phyloP scores from a whole-genome alignment of 768 basidiomycete genomes.

The Pisolithus microcarpus region DNA sequence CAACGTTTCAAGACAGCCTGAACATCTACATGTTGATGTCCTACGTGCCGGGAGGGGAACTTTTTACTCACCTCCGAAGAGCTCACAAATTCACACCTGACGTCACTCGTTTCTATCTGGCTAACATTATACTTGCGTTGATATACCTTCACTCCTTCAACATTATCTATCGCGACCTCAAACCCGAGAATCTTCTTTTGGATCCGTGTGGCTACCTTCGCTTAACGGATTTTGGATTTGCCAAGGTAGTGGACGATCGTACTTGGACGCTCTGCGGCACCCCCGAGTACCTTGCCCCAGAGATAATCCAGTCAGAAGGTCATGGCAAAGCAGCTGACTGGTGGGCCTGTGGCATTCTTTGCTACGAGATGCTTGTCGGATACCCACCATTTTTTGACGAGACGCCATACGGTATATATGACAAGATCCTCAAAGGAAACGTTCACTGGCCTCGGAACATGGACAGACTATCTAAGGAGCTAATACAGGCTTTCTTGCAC shows the following conservation, averaged over 20 bases:
- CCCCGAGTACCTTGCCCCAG: slow-evolving; percentile 94
- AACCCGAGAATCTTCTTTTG: slow-evolving; percentile 96
- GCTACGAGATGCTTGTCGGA: slow-evolving; percentile 98
- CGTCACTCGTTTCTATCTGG: slow-evolving; percentile 96
- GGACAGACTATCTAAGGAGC: slow-evolving; percentile 82
- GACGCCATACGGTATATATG: slow-evolving; percentile 96
- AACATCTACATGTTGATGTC: slow-evolving; percentile 99
- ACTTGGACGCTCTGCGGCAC: slow-evolving; percentile 98
- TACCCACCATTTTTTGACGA: slow-evolving; percentile 99
- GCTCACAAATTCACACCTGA: slow-evolving; percentile 94
- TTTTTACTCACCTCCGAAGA: slow-evolving; percentile 93
- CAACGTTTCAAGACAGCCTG: slow-evolving; percentile 89
- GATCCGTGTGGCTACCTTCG: slow-evolving; percentile 91
- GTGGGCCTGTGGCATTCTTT: slow-evolving; percentile 98
- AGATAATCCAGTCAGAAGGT: slow-evolving; percentile 96
- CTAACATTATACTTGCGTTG: slow-evolving; percentile 90
- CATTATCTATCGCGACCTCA: slow-evolving; percentile 97
- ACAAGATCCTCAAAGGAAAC: slow-evolving; percentile 86
- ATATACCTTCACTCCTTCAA: slow-evolving; percentile 93
- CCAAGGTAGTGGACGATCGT: slow-evolving; percentile 94
- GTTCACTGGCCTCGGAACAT: slow-evolving; percentile 89
- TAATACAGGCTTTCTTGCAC: slow-evolving; percentile 84
- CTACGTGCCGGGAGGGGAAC: slow-evolving; percentile 93
- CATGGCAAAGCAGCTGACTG: slow-evolving; percentile 98
- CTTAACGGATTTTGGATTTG: slow-evolving; percentile 96